Evolutionary conservation across 345 rosid genomes (phyloP).

Genomic region (Boechera retrofracta): DNA sequence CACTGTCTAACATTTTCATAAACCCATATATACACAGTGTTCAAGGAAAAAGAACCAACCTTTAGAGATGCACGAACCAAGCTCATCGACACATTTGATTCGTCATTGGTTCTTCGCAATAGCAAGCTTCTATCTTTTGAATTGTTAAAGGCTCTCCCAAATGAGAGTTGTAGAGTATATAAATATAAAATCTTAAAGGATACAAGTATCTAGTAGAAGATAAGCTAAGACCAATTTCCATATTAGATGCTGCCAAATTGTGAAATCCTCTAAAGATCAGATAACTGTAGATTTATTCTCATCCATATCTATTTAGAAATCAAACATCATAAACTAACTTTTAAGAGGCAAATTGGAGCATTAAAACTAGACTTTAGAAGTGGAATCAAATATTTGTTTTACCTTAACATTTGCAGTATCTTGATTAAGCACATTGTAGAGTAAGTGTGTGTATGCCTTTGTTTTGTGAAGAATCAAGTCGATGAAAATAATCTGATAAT

Average conservation of each 20-base stretch:
- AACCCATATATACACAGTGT: background rate
- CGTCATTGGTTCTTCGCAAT: conserved; percentile 50
- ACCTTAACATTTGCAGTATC: conserved; percentile 60
- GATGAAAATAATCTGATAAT: conserved; percentile 66
- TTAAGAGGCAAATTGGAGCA: background rate
- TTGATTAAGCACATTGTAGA: conserved; percentile 66
- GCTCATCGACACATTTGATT: conserved; percentile 51
- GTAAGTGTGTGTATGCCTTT: conserved; percentile 76
- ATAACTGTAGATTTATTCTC: conserved; percentile 12
- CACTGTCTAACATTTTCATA: conserved; percentile 5
- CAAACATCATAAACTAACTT: background rate
- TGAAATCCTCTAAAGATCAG: conserved; percentile 34
- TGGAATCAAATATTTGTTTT: background rate
- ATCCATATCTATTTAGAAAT: background rate
- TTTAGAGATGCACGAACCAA: conserved; percentile 29
- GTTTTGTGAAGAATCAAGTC: conserved; percentile 89
- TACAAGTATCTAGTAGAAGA: conserved; percentile 84
- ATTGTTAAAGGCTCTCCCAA: conserved; percentile 52
- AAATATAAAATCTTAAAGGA: conserved; percentile 46
- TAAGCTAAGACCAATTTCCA: conserved; percentile 65
- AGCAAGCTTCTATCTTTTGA: conserved; percentile 63
- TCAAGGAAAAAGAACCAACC: conserved; percentile 20
- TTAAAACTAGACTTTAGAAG: background rate
- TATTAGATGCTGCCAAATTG: conserved; percentile 62
- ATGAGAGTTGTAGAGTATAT: background rate